These are phyloP conservation scores for Cyclocybe aegerita DNA, from an alignment of 768 basidiomycete genomes.

Conservation along the genomic window DNA sequence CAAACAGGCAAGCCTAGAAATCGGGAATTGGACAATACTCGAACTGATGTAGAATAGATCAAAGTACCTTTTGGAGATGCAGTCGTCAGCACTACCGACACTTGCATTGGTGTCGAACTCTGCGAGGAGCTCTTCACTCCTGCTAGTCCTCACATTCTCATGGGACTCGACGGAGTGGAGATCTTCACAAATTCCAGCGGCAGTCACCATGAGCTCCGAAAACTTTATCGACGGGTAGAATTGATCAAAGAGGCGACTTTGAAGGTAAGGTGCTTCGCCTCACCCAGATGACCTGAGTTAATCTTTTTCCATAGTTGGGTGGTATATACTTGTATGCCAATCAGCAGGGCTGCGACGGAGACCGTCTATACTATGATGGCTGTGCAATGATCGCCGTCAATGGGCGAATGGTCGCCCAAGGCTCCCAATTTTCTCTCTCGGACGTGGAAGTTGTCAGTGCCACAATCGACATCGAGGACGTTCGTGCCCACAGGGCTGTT, in stretches of 20 bases:
- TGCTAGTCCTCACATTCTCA: slow-evolving; percentile 92
- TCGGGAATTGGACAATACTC: not conserved
- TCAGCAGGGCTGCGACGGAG: slow-evolving; percentile 98
- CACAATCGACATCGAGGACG: slow-evolving; percentile 96
- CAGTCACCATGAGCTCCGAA: slow-evolving; percentile 98
- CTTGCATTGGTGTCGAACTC: slow-evolving; percentile 94
- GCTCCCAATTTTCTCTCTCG: slow-evolving; percentile 91
- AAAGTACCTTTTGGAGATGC: slow-evolving; percentile 97
- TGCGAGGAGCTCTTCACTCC: slow-evolving; percentile 99
- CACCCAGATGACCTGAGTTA: not conserved
- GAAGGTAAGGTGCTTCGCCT: slow-evolving; percentile 54
- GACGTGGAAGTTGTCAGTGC: slow-evolving; percentile 97
- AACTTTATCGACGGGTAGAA: slow-evolving; percentile 87
- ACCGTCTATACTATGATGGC: slow-evolving; percentile 97
- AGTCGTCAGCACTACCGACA: slow-evolving; percentile 89
- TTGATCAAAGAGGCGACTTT: slow-evolving; percentile 95
- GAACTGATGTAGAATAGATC: slow-evolving; percentile 37
- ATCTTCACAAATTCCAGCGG: slow-evolving; percentile 99
- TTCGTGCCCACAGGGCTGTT: slow-evolving; percentile 82
- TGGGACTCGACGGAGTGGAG: slow-evolving; percentile 98
- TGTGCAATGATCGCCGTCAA: slow-evolving; percentile 96
- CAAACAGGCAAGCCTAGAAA: slow-evolving; percentile 59
- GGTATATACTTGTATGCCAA: slow-evolving; percentile 98
- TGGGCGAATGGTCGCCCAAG: slow-evolving; percentile 90
- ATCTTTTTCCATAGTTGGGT: slow-evolving; percentile 63